A percentile compares a stretch with the other conserved stretches of the same genome.
These are phyloP conservation scores for Dactylellina cionopaga DNA, from an alignment of 2,329 filamentous ascomycete genomes.

Conservation along the genomic window DNA sequence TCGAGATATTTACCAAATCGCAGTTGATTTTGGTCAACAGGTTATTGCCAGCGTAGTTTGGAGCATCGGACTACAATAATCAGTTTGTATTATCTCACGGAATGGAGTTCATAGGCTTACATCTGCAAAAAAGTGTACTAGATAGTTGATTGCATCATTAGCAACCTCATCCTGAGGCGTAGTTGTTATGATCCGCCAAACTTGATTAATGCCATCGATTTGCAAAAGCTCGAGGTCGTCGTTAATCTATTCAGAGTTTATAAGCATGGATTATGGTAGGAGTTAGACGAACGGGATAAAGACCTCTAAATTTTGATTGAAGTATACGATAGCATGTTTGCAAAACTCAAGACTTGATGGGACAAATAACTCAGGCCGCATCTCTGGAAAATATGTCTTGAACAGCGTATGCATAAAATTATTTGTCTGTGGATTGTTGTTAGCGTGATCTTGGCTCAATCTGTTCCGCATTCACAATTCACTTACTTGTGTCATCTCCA, in stretches of 20 bases:
- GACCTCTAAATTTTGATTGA: slow-evolving; percentile 54
- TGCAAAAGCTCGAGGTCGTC: slow-evolving; percentile 62
- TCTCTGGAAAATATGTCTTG: slow-evolving; percentile 54
- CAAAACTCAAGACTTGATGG: slow-evolving; percentile 55
- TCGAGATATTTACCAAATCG: slow-evolving; percentile 42
- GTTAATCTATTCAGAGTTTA: slow-evolving; percentile 3
- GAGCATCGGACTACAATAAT: slow-evolving; percentile 20
- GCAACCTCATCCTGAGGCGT: slow-evolving; percentile 74
- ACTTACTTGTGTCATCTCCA: slow-evolving; percentile 50
- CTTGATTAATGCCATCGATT: slow-evolving; percentile 71
- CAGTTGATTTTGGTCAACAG: slow-evolving; percentile 44
- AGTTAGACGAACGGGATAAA: not conserved
- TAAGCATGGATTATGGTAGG: not conserved
- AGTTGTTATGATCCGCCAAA: slow-evolving; percentile 84
- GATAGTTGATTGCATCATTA: slow-evolving; percentile 72
- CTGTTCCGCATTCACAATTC: slow-evolving; percentile 42
- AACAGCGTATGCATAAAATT: slow-evolving; percentile 52
- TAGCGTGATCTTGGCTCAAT: slow-evolving; percentile 11
- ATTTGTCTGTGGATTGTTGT: slow-evolving; percentile 21
- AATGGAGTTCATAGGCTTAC: slow-evolving; percentile 27
- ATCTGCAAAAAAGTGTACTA: slow-evolving; percentile 79
- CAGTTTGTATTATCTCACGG: not conserved
- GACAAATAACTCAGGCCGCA: slow-evolving; percentile 55
- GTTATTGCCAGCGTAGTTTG: slow-evolving; percentile 25
- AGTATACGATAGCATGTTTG: slow-evolving; percentile 56